Evolutionary conservation across 306 rosid genomes (phyloP).

Genomic region (Quercus parvula): DNA sequence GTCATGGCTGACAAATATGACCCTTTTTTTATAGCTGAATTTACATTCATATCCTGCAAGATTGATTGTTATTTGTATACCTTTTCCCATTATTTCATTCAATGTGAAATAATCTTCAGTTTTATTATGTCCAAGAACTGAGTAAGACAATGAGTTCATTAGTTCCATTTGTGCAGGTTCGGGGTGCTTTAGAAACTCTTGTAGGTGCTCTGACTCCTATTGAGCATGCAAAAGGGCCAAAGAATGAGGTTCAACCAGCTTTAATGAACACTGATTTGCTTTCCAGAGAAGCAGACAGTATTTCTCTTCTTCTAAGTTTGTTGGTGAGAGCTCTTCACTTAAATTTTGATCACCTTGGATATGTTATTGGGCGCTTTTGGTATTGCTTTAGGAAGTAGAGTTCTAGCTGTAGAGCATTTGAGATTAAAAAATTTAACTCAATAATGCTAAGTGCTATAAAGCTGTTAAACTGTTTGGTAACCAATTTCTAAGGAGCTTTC

Average conservation of each 20-base stretch:
- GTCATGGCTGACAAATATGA: neutral
- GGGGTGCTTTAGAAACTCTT: slow-evolving; percentile 92
- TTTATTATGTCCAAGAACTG: neutral
- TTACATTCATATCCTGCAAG: slow-evolving; percentile 3
- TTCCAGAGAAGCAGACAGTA: slow-evolving; percentile 81
- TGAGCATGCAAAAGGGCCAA: slow-evolving; percentile 60
- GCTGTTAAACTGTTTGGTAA: no score
- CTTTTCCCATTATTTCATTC: neutral
- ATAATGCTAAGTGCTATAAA: no score
- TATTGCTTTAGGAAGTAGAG: no score
- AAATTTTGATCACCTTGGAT: slow-evolving; percentile 5
- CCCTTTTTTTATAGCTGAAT: slow-evolving; percentile 11
- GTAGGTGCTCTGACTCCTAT: slow-evolving; percentile 85
- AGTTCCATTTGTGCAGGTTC: slow-evolving; percentile 49
- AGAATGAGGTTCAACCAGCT: slow-evolving; percentile 81
- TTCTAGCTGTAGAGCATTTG: no score
- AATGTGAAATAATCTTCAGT: slow-evolving; percentile 1
- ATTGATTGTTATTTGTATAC: neutral
- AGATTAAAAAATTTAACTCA: no score
- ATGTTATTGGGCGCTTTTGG: neutral
- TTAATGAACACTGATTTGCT: slow-evolving; percentile 85
- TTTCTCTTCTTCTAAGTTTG: slow-evolving; percentile 84
- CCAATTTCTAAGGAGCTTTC: no score
- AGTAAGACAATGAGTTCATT: slow-evolving; percentile 12
- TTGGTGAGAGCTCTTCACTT: slow-evolving; percentile 54